Conservation (phyloP, 768 basidiomycete species). For the Sistotremastrum suecicum region DNA sequence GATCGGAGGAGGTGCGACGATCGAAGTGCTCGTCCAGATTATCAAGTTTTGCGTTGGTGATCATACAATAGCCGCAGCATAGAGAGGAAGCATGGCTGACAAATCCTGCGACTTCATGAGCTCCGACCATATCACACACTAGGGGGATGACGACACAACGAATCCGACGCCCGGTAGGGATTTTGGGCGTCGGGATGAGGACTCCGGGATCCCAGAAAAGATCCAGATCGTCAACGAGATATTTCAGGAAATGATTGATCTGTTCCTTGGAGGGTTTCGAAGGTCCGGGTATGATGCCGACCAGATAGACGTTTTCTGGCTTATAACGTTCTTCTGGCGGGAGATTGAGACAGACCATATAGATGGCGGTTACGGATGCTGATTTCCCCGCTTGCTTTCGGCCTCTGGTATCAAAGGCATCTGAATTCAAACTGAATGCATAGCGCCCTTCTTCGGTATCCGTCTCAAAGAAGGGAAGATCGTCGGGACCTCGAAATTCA, state of each 20-base stretch:
- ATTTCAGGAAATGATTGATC: slow-evolving; percentile 14
- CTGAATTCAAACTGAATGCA: slow-evolving; percentile 18
- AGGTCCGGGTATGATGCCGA: slow-evolving; percentile 22
- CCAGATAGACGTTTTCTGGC: slow-evolving; percentile 21
- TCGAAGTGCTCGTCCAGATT: too few relatives aligned
- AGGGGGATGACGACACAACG: slow-evolving; percentile 14
- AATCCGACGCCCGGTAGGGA: slow-evolving; percentile 10
- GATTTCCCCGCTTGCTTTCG: slow-evolving; percentile 15
- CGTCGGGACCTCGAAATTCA: slow-evolving; percentile 16
- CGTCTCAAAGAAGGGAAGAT: slow-evolving; percentile 9
- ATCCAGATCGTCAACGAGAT: slow-evolving; percentile 7
- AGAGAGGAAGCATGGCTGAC: too few relatives aligned
- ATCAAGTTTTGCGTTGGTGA: too few relatives aligned
- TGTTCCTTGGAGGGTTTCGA: slow-evolving; percentile 14
- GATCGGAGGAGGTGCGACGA: too few relatives aligned
- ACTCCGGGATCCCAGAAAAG: slow-evolving; percentile 19
- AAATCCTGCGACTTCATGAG: too few relatives aligned
- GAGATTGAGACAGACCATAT: slow-evolving; percentile 23
- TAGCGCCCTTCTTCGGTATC: slow-evolving; percentile 13
- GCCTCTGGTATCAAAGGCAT: slow-evolving; percentile 22
- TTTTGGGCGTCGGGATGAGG: slow-evolving; percentile 10
- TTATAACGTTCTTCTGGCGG: slow-evolving; percentile 17
- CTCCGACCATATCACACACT: slow-evolving; percentile 26
- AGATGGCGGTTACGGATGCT: slow-evolving; percentile 18
- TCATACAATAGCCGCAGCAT: too few relatives aligned